Percentiles rank a stretch among this genome's conserved stretches.
Evolutionary conservation across 139 green algal genomes (phyloP).

Genomic region (Diplosphaera chodatii): DNA sequence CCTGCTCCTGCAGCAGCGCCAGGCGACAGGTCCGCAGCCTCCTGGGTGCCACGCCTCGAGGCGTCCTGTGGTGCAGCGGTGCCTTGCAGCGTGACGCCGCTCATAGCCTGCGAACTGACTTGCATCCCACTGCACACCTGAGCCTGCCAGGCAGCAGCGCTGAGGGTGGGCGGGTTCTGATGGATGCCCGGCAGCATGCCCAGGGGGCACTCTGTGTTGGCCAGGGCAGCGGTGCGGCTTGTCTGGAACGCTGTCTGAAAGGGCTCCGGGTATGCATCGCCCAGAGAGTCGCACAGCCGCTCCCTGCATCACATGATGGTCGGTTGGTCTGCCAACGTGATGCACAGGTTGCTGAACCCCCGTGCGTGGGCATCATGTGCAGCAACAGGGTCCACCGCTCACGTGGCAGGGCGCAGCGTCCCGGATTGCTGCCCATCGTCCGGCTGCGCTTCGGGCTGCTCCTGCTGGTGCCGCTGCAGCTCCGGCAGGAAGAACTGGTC

Average conservation of each 20-base stretch:
- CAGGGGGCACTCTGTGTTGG: neutral
- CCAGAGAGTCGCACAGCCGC: slow-evolving; percentile 42
- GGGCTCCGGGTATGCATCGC: slow-evolving; percentile 32
- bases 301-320: slow-evolving; percentile 14
- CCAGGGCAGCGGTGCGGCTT: slow-evolving; percentile 10
- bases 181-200: slow-evolving; percentile 13
- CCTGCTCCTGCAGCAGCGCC: slow-evolving; percentile 8
- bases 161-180: slow-evolving; percentile 36
- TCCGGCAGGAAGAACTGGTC: slow-evolving; percentile 65
- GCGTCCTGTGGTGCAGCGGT: too few relatives aligned
- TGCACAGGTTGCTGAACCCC: too few relatives aligned
- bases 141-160: slow-evolving; percentile 43
- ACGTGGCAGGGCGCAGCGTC: neutral
- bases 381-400: neutral
- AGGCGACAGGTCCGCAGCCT: too few relatives aligned
- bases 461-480: neutral
- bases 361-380: too few relatives aligned
- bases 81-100: too few relatives aligned
- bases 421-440: neutral
- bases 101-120: too few relatives aligned
- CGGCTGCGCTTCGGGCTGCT: neutral
- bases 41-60: too few relatives aligned
- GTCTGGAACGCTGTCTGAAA: slow-evolving; percentile 36
- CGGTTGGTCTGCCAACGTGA: neutral
- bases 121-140: too few relatives aligned